Evolutionary conservation across 805 yeast genomes (phyloP).

Genomic region (Schwanniomyces occidentalis): DNA sequence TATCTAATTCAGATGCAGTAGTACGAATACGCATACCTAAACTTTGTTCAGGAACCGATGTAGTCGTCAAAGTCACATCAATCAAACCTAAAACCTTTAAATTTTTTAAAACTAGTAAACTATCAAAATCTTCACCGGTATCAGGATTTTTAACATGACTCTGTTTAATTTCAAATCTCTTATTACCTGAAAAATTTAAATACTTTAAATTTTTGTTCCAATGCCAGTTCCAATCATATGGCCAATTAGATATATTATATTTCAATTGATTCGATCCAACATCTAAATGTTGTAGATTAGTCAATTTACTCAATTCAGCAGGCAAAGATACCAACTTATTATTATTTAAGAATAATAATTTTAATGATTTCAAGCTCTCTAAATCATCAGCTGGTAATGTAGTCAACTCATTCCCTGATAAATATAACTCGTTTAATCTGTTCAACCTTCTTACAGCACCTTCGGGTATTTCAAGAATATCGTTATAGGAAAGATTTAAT

Average conservation of each 20-base stretch:
- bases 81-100: conserved; percentile 79
- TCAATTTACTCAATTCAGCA: conserved; percentile 75
- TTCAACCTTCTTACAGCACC: conserved; percentile 64
- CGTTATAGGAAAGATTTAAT: conserved; percentile 82
- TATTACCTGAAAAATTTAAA: conserved; percentile 89
- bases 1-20: conserved; percentile 75
- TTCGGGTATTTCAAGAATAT: conserved; percentile 74
- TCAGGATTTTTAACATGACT: conserved; percentile 55
- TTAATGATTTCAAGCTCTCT: conserved; percentile 56
- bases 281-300: conserved; percentile 69
- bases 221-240: conserved; percentile 98
- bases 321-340: conserved; percentile 87
- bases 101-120: conserved; percentile 59
- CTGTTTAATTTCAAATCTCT: conserved; percentile 83
- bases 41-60: conserved; percentile 85
- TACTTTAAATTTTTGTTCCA: conserved; percentile 73
- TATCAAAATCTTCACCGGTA: conserved; percentile 65
- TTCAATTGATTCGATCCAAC: conserved; percentile 88
- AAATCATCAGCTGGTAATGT: conserved; percentile 86
- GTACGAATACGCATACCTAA: conserved; percentile 85
- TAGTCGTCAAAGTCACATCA: conserved; percentile 92
- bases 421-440: conserved; percentile 60
- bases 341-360: conserved; percentile 70
- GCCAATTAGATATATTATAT: conserved; percentile 91
- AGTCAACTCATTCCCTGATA: conserved; percentile 81